Percentiles rank a stretch among this genome's conserved stretches.
Conservation (phyloP, 2,329 filamentous ascomycete genomes). For the Colletotrichum sansevieriae region DNA sequence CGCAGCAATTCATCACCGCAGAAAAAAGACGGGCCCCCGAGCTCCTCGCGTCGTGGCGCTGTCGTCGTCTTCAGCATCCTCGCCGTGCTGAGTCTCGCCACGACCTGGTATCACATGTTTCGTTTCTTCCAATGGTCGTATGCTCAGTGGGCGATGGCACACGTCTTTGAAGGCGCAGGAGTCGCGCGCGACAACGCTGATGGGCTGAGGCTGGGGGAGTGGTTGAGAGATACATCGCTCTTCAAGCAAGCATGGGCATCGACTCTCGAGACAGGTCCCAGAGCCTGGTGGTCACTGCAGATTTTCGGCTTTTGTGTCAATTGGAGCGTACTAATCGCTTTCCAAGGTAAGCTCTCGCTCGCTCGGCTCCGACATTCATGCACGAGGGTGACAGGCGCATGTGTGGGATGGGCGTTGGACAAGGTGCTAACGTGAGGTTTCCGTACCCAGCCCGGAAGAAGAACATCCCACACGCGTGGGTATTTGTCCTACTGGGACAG, state of each 20-base stretch:
- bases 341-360: slow-evolving; percentile 41
- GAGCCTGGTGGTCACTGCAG: slow-evolving; percentile 48
- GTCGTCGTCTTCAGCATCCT: slow-evolving; percentile 43
- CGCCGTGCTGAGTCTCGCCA: slow-evolving; percentile 45
- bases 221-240: slow-evolving; percentile 47
- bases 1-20: not conserved
- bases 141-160: slow-evolving; percentile 30
- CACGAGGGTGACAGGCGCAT: not conserved
- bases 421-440: not conserved
- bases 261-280: slow-evolving; percentile 43
- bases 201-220: slow-evolving; percentile 43
- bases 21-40: not conserved
- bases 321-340: slow-evolving; percentile 47
- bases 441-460: slow-evolving; percentile 37
- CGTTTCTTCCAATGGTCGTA: slow-evolving; percentile 46
- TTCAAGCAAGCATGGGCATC: slow-evolving; percentile 48
- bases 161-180: slow-evolving; percentile 12
- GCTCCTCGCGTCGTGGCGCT: slow-evolving; percentile 6
- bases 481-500: slow-evolving; percentile 47
- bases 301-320: slow-evolving; percentile 47
- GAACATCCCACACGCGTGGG: slow-evolving; percentile 43
- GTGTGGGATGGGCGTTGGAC: not conserved
- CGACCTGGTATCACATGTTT: slow-evolving; percentile 48
- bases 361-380: not conserved
- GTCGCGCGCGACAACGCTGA: not conserved